Evolutionary conservation across 805 yeast genomes (phyloP).

Genomic region (Saccharomyces paradoxus): DNA sequence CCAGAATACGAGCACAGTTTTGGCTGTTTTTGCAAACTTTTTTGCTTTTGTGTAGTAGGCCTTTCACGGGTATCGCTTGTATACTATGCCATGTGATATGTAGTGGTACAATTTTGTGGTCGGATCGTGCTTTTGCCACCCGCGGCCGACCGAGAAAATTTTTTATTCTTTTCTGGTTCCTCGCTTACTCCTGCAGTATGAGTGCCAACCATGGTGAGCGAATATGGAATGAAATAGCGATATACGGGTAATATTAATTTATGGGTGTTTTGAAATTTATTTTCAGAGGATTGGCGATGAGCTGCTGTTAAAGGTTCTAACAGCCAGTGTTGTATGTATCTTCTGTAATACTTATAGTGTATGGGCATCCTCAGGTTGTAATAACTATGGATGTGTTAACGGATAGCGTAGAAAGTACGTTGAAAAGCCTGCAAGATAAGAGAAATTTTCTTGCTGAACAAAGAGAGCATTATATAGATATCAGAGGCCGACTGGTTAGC

Average conservation of each 20-base stretch:
- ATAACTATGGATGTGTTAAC: slow-evolving; percentile 10
- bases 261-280: background rate
- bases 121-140: background rate
- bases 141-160: background rate
- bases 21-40: background rate
- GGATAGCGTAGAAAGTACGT: slow-evolving; percentile 16
- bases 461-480: slow-evolving; percentile 15
- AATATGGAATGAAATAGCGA: background rate
- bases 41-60: background rate
- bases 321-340: background rate
- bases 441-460: slow-evolving; percentile 24
- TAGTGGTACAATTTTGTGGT: background rate
- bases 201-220: background rate
- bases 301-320: background rate
- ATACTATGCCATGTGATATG: background rate
- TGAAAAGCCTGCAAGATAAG: slow-evolving; percentile 18
- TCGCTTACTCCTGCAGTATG: background rate
- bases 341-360: background rate
- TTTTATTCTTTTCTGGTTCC: background rate
- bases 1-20: background rate
- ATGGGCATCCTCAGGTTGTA: background rate
- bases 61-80: background rate
- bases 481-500: slow-evolving; percentile 10
- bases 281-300: background rate
- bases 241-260: background rate